phyloP scores from a whole-genome alignment of 805 yeast species.

The Sugiyamaella americana region DNA sequence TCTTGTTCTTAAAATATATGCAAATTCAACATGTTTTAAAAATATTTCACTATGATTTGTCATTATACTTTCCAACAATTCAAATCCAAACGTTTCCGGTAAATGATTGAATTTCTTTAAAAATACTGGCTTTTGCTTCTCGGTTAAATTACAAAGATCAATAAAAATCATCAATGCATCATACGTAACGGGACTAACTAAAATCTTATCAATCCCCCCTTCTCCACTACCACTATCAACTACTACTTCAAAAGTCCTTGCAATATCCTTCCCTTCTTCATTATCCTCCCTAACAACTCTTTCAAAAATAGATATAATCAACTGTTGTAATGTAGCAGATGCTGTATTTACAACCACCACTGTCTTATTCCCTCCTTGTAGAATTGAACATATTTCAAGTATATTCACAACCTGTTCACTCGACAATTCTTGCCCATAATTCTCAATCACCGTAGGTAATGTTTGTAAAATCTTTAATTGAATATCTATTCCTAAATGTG shows the following conservation, averaged over 20 bases:
- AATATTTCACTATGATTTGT: slow-evolving; percentile 57
- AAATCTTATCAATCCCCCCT: slow-evolving; percentile 34
- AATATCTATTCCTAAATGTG: slow-evolving; percentile 70
- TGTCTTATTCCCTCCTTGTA: slow-evolving; percentile 63
- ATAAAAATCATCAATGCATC: slow-evolving; percentile 67
- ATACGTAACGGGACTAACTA: slow-evolving; percentile 48
- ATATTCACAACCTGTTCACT: slow-evolving; percentile 54
- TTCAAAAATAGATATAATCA: slow-evolving; percentile 74
- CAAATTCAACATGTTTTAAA: slow-evolving; percentile 54
- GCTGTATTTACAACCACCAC: slow-evolving; percentile 85
- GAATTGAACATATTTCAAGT: slow-evolving; percentile 61
- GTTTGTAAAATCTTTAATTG: slow-evolving; percentile 83
- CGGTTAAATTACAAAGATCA: slow-evolving; percentile 67
- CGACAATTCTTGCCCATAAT: slow-evolving; percentile 49
- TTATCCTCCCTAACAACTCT: slow-evolving; percentile 43
- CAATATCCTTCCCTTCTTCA: slow-evolving; percentile 9
- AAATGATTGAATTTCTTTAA: slow-evolving; percentile 42
- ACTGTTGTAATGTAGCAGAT: slow-evolving; percentile 84
- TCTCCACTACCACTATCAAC: slow-evolving; percentile 32
- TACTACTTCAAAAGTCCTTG: slow-evolving; percentile 31
- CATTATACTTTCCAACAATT: slow-evolving; percentile 73
- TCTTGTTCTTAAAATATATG: slow-evolving; percentile 56
- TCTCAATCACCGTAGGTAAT: slow-evolving; percentile 66
- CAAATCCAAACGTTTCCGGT: slow-evolving; percentile 67
- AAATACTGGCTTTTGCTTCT: slow-evolving; percentile 49